A percentile compares a stretch with the other conserved stretches of the same genome.
Evolutionary conservation across 2,329 filamentous ascomycete species (phyloP).

Genomic region (Penicillium sp.): DNA sequence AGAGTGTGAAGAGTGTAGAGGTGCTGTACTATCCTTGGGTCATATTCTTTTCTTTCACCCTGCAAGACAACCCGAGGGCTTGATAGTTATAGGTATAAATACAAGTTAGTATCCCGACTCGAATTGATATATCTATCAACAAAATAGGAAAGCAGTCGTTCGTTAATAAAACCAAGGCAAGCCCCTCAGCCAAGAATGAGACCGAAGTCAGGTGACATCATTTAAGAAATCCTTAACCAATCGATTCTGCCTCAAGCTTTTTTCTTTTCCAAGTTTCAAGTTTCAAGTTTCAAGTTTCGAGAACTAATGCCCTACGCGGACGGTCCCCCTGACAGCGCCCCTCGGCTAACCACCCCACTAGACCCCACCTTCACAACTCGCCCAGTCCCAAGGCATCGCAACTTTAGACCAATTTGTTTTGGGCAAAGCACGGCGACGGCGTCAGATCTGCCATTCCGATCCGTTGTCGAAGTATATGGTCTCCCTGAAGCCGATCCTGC

Average conservation of each 20-base stretch:
- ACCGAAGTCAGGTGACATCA: background rate
- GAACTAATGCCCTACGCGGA: background rate
- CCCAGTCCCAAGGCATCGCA: background rate
- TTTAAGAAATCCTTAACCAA: background rate
- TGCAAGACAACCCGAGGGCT: no score
- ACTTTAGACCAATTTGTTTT: background rate
- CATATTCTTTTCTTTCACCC: no score
- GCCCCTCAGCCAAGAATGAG: background rate
- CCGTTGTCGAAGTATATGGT: background rate
- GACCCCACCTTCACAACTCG: no score
- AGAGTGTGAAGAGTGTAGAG: no score
- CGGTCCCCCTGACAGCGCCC: background rate
- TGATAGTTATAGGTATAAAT: no score
- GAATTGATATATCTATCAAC: no score
- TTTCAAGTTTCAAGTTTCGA: background rate
- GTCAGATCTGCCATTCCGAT: background rate
- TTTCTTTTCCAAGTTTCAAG: no score
- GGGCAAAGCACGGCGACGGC: background rate
- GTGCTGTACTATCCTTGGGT: no score
- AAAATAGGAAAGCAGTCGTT: no score
- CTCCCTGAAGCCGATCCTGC: background rate
- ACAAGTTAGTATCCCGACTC: no score
- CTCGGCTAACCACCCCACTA: no score
- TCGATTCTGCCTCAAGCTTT: background rate
- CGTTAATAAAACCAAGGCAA: no score